Base-by-base conservation (phyloP, 2,329 filamentous ascomycete genomes). In the Botrytis fabae region DNA sequence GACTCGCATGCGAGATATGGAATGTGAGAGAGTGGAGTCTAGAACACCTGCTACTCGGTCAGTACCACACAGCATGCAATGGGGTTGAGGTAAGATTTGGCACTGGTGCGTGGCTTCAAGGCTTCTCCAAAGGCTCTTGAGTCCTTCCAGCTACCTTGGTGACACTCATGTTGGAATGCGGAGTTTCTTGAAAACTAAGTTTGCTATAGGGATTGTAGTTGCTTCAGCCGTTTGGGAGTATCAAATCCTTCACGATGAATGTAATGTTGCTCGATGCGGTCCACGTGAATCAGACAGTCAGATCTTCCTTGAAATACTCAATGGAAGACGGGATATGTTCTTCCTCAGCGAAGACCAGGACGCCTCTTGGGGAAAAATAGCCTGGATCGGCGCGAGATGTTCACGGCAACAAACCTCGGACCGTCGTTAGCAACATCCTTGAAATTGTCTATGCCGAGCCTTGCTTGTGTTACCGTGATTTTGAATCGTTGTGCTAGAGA, bases 321-420 rank as follows among this genome's bases (percentile, higher is more conserved):
- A 18, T n/a, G n/a, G n/a, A 44, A 42, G 28, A 46, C 28, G 28
- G 22, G 16, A 38, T n/a, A 7, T n/a, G 12, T 62, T 35, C 32
- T 44, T 44, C n/a, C 32, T 9, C 44, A 22, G 35, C 44, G 18
- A 16, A 38, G 22, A 46, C 22, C 14, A 51, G 20, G 32, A n/a
- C n/a, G 25, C 44, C n/a, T 66, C 32, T 46, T n/a, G 8, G 14
- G 32, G 63, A n/a, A 51, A 25, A 18, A 51, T 66, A 66, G 63
- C 64, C 46, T 54, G 9, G 28, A 54, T 54, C 32, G 64, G 46
- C n/a, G 61, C 22, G n/a, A 44, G 32, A 44, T 44, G n/a, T 61
- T 28, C 57, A 69, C 66, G 66, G 66, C 38, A 42, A 28, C 32
- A 46, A 54, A 28, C 32, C 46, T 71, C 69, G 69, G 69, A 65